Percentiles rank a stretch among this genome's conserved stretches.
Conservation (phyloP, 345 rosid species). For the Hypericum perforatum region DNA sequence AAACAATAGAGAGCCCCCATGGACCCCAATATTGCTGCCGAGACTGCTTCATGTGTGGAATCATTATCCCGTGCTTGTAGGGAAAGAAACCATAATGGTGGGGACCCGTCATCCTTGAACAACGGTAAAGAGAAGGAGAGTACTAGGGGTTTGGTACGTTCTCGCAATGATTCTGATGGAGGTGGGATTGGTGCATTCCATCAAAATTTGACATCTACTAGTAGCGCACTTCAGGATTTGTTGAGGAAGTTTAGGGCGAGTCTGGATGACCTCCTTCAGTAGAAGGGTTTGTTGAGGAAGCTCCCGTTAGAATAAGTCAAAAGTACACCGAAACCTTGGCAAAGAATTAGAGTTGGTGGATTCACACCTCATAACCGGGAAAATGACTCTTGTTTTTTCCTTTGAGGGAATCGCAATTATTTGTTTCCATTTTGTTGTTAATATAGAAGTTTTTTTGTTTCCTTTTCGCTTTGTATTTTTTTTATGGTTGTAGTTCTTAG, state of each 20-base stretch:
- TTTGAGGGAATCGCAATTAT: too few relatives aligned
- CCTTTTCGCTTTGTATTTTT: too few relatives aligned
- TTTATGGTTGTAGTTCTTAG: too few relatives aligned
- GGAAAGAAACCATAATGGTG: constrained; percentile 11
- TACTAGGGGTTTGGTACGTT: too few relatives aligned
- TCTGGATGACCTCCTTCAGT: constrained; percentile 81
- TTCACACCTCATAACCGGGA: too few relatives aligned
- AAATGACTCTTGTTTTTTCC: too few relatives aligned
- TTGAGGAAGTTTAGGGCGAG: constrained; percentile 96
- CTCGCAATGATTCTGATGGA: constrained; percentile 61
- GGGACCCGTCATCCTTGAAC: constrained; percentile 32
- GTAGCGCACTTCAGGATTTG: constrained; percentile 89
- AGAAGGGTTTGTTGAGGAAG: too few relatives aligned
- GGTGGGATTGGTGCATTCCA: constrained; percentile 62
- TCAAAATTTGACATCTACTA: constrained; percentile 85
- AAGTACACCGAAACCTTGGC: too few relatives aligned
- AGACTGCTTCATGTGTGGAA: constrained; percentile 26
- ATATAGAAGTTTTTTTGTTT: too few relatives aligned
- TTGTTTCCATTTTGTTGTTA: too few relatives aligned
- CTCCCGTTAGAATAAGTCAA: too few relatives aligned
- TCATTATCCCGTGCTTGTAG: constrained; percentile 71
- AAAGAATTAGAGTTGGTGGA: too few relatives aligned
- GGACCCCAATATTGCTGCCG: constrained; percentile 56
- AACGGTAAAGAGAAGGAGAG: constrained; percentile 97
- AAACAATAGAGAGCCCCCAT: constrained; percentile 27